Percentiles rank a stretch among this genome's conserved stretches.
These are phyloP conservation scores for Pigoraptor vietnamica DNA, from an alignment of 78 protist genomes.

Conservation along the genomic window DNA sequence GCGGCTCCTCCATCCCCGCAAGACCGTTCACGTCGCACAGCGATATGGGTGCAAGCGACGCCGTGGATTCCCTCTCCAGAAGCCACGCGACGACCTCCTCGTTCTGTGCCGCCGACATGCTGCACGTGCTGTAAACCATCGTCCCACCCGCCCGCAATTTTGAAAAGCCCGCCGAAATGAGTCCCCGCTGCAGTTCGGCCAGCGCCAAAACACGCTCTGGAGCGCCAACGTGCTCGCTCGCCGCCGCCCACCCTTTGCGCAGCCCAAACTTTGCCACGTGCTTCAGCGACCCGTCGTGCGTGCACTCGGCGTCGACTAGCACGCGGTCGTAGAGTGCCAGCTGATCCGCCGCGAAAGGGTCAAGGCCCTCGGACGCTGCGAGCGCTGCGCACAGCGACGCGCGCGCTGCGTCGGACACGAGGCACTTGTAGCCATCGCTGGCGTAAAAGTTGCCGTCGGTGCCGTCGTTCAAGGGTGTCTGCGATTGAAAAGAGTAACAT, in stretches of 20 bases:
- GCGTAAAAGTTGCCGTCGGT: background rate
- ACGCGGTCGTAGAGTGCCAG: conserved; percentile 23
- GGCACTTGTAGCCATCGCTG: background rate
- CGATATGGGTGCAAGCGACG: background rate
- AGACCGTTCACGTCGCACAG: background rate
- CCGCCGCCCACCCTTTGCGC: conserved; percentile 33
- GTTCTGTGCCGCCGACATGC: conserved; percentile 40
- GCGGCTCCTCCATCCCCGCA: background rate
- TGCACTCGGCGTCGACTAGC: conserved; percentile 77
- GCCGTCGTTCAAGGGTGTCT: background rate
- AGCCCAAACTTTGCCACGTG: conserved; percentile 39
- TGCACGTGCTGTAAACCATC: conserved; percentile 59
- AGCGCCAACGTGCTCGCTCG: background rate
- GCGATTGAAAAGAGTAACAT: background rate
- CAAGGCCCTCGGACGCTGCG: no score
- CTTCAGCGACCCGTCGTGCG: conserved; percentile 61
- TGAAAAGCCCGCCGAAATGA: conserved; percentile 23
- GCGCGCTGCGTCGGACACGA: background rate
- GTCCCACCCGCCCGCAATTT: conserved; percentile 33
- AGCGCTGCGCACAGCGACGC: background rate
- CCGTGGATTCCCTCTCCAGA: background rate
- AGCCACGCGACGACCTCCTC: conserved; percentile 42
- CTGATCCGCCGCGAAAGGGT: background rate
- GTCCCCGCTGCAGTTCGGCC: conserved; percentile 24
- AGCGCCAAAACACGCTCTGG: background rate